Conservation (phyloP, 768 basidiomycete genomes). For the Cystoderma amianthinum region DNA sequence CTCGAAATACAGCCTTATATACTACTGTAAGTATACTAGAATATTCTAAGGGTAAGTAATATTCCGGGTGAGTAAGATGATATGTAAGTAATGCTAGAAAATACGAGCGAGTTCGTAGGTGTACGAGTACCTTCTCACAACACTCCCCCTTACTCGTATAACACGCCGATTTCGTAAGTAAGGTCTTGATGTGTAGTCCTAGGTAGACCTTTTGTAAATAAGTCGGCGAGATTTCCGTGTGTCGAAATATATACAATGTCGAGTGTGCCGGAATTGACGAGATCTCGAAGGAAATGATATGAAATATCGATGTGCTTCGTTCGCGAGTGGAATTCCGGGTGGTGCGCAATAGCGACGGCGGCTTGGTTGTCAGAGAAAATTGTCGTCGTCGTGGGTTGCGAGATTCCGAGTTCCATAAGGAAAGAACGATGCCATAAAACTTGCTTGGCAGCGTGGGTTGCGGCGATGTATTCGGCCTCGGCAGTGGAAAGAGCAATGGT, state of each 20-base stretch:
- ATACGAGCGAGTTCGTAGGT: too few species aligned
- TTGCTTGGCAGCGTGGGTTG: constrained; percentile 16
- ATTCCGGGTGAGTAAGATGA: too few species aligned
- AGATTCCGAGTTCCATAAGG: constrained; percentile 7
- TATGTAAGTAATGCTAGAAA: too few species aligned
- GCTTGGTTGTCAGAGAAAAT: constrained; percentile 13
- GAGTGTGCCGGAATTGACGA: constrained; percentile 2
- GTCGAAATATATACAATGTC: constrained; percentile 6
- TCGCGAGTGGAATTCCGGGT: constrained; percentile 12
- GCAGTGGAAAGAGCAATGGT: constrained; percentile 27
- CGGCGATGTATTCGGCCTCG: constrained; percentile 33
- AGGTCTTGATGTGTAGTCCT: constrained; percentile 6
- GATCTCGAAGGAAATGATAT: constrained; percentile 8
- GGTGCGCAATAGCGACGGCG: constrained; percentile 10
- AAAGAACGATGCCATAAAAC: constrained; percentile 14
- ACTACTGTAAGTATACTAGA: too few species aligned
- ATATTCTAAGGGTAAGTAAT: too few species aligned
- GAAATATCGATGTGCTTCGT: constrained; percentile 15
- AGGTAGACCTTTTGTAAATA: constrained; percentile 11
- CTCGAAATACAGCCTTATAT: too few species aligned
- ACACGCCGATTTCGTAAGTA: constrained; percentile 6
- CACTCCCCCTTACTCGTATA: constrained; percentile 10
- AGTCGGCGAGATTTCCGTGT: constrained; percentile 8
- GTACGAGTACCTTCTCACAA: constrained; percentile 3
- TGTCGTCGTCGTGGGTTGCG: background rate